Conservation (phyloP, 306 rosid species). For the Rosa lucieae region DNA sequence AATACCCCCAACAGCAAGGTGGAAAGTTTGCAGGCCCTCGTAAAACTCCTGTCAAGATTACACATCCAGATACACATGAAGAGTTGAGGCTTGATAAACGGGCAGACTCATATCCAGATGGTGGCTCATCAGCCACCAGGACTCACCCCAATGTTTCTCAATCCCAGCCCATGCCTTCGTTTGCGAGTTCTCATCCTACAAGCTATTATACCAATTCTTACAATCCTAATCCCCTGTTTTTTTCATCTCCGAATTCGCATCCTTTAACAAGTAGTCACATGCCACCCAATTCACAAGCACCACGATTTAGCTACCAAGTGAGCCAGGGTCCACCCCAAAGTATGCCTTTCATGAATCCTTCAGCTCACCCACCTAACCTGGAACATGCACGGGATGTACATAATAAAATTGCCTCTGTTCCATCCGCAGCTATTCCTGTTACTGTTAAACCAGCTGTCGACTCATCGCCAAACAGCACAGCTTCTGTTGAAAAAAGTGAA, state of each 20-base stretch:
- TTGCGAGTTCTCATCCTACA: conserved; percentile 46
- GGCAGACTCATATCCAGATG: conserved; percentile 58
- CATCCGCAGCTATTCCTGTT: conserved; percentile 39
- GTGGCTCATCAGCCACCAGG: conserved; percentile 60
- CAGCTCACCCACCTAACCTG: conserved; percentile 38
- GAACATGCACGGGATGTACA: conserved; percentile 55
- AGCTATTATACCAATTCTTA: conserved; percentile 50
- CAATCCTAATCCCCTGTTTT: conserved; percentile 41
- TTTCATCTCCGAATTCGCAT: conserved; percentile 47
- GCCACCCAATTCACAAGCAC: conserved; percentile 67
- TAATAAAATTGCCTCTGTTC: conserved; percentile 32
- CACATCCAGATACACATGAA: conserved; percentile 93
- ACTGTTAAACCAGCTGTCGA: conserved; percentile 53
- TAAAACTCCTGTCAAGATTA: conserved; percentile 77
- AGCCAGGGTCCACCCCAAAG: conserved; percentile 54
- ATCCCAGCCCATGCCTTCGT: conserved; percentile 62
- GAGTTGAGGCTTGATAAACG: conserved; percentile 82
- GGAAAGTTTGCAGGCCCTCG: conserved; percentile 70
- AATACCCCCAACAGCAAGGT: conserved; percentile 76
- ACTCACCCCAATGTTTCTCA: conserved; percentile 59
- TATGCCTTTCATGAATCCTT: conserved; percentile 41
- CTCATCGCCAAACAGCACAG: conserved; percentile 31
- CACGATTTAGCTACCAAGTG: conserved; percentile 55
- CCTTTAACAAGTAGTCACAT: conserved; percentile 57
- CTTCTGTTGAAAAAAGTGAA: conserved; percentile 46